These are phyloP conservation scores for Petunia axillaris DNA, from an alignment of 257 asterid species.

Conservation along the genomic window DNA sequence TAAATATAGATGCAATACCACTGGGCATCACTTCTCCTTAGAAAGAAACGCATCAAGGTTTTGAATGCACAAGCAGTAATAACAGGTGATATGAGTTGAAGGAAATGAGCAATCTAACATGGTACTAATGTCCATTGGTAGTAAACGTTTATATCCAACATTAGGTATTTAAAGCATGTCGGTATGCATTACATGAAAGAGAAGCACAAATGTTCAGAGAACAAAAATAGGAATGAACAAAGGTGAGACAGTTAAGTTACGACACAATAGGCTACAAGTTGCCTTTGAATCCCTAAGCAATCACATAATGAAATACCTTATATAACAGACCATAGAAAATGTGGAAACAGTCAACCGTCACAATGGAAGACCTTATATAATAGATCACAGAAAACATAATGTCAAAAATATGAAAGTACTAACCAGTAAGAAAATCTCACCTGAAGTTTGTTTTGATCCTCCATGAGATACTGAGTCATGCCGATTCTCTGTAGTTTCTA, in stretches of 20 bases:
- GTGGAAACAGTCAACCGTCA: not conserved
- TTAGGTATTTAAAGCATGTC: not conserved
- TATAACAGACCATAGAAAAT: no score
- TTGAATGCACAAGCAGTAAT: not conserved
- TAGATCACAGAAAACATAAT: not conserved
- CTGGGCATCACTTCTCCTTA: not conserved
- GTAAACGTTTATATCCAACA: not conserved
- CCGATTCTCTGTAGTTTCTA: conserved; percentile 32
- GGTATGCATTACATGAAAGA: not conserved
- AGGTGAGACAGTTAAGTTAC: no score
- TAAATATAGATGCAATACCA: not conserved
- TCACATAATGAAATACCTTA: not conserved
- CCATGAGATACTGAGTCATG: conserved; percentile 42
- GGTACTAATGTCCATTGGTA: not conserved
- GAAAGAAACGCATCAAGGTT: not conserved
- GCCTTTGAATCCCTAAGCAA: not conserved
- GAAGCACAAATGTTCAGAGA: not conserved
- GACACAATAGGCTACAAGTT: not conserved
- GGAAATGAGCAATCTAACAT: no score
- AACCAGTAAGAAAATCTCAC: conserved; percentile 23
- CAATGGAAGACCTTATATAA: not conserved
- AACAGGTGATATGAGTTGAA: not conserved
- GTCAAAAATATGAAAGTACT: not conserved
- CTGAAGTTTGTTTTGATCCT: conserved; percentile 36
- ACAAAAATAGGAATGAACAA: not conserved